phyloP scores from a whole-genome alignment of 2,329 filamentous ascomycete genomes.

The Ascosphaera aggregata region DNA sequence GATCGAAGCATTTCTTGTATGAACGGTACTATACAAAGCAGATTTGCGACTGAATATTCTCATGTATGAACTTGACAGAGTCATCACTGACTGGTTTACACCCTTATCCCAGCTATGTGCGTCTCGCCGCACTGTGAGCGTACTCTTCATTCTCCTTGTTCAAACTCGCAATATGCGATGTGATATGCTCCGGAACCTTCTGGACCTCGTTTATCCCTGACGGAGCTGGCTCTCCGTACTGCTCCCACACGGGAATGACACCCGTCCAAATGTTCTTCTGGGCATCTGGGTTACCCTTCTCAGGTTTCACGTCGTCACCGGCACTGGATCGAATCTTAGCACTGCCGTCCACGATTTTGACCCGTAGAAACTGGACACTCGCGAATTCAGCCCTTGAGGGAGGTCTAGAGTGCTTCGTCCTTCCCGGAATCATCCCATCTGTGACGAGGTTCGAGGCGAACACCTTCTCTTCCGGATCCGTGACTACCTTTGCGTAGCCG shows the following conservation, averaged over 20 bases:
- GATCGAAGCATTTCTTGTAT: too few species aligned
- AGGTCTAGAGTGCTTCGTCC: conserved; percentile 49
- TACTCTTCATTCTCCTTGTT: conserved; percentile 22
- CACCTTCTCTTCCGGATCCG: conserved; percentile 43
- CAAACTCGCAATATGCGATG: conserved; percentile 25
- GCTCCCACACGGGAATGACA: conserved; percentile 39
- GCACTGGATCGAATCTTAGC: conserved; percentile 50
- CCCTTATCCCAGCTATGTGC: neutral
- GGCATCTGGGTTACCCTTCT: conserved; percentile 20
- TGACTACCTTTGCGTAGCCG: conserved; percentile 46
- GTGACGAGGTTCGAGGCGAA: conserved; percentile 64
- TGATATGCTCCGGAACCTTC: conserved; percentile 38
- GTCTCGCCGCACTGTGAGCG: conserved; percentile 14
- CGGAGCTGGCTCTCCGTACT: conserved; percentile 38
- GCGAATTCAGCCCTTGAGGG: conserved; percentile 52
- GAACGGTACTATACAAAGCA: too few species aligned
- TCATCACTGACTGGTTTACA: too few species aligned
- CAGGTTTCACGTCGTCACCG: conserved; percentile 25
- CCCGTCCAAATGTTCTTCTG: conserved; percentile 32
- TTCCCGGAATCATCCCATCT: conserved; percentile 41
- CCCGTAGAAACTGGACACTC: conserved; percentile 47
- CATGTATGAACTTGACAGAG: too few species aligned
- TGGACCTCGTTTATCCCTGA: conserved; percentile 34
- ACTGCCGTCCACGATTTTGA: conserved; percentile 46
- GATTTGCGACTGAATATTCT: too few species aligned